Conservation (phyloP, 371 early-diverging fungal genomes). For the Saksenaea vasiformis region DNA sequence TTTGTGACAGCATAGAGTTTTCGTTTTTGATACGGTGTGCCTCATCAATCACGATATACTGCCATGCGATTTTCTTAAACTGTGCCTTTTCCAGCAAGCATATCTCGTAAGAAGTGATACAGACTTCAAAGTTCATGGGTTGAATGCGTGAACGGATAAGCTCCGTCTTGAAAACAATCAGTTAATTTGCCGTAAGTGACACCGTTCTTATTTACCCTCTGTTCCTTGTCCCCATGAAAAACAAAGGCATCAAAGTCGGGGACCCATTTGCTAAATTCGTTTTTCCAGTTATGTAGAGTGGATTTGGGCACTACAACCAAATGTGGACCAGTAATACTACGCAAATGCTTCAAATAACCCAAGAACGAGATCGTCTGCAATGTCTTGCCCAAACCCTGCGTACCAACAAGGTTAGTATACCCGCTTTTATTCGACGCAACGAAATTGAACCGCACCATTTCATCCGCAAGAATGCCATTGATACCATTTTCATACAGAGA, state of each 20-base stretch:
- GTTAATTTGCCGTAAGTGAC: background rate
- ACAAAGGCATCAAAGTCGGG: constrained; percentile 82
- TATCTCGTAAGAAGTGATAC: constrained; percentile 99
- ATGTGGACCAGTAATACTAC: constrained; percentile 72
- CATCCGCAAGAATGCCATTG: constrained; percentile 97
- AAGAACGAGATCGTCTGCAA: constrained; percentile 92
- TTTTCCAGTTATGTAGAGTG: constrained; percentile 93
- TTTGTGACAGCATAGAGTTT: constrained; percentile 91
- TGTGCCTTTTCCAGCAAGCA: constrained; percentile 88
- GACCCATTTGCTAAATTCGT: constrained; percentile 87
- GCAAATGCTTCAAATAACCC: constrained; percentile 80
- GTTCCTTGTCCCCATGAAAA: constrained; percentile 85
- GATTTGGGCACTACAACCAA: constrained; percentile 94
- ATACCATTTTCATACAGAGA: constrained; percentile 91
- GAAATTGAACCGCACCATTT: constrained; percentile 69
- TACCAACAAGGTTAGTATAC: background rate
- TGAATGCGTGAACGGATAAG: constrained; percentile 58
- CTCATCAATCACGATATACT: constrained; percentile 98
- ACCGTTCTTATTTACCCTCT: constrained; percentile 49
- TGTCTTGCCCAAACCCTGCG: constrained; percentile 95
- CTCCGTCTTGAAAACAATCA: constrained; percentile 39
- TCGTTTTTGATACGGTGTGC: constrained; percentile 99
- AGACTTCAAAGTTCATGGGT: constrained; percentile 85
- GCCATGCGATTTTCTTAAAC: constrained; percentile 89
- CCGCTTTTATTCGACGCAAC: background rate